Conservation (phyloP, 257 asterid genomes). For the Cordia subcordata region DNA sequence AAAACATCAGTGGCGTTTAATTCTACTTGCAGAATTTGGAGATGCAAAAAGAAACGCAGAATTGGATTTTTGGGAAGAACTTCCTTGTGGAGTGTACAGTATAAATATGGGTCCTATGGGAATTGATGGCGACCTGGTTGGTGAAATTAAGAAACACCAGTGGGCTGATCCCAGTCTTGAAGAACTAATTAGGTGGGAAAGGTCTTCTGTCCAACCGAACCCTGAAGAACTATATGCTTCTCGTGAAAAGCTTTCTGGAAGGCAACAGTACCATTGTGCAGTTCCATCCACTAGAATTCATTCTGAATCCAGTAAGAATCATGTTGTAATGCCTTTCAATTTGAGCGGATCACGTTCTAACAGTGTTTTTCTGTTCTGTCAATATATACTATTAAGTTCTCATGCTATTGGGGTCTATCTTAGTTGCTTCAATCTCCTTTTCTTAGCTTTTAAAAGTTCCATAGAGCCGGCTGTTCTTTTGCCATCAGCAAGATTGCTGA, state of each 20-base stretch:
- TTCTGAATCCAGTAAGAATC: conserved; percentile 41
- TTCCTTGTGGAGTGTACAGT: conserved; percentile 89
- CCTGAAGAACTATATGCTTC: conserved; percentile 29
- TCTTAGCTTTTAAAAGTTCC: conserved; percentile 27
- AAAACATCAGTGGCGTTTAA: not conserved
- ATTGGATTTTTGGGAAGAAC: conserved; percentile 82
- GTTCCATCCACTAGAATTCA: conserved; percentile 13
- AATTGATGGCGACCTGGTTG: conserved; percentile 29
- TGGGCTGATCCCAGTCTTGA: conserved; percentile 63
- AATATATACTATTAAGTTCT: not conserved
- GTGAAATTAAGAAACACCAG: conserved; percentile 61
- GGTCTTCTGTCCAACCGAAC: conserved; percentile 58
- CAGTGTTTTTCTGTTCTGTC: not conserved
- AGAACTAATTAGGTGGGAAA: conserved; percentile 80
- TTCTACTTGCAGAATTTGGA: conserved; percentile 31
- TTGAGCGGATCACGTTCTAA: conserved; percentile 10
- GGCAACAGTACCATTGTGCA: conserved; percentile 23
- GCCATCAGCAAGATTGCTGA: conserved; percentile 56
- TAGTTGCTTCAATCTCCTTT: conserved; percentile 3
- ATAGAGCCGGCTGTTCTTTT: conserved; percentile 17
- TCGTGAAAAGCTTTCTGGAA: conserved; percentile 17
- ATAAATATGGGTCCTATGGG: conserved; percentile 38
- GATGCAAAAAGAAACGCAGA: conserved; percentile 39
- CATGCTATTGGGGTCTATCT: not conserved
- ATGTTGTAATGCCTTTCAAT: conserved; percentile 8